Conservation (phyloP, 1,284 basidiomycete species). For the Neotropicomus parvogracilis region DNA sequence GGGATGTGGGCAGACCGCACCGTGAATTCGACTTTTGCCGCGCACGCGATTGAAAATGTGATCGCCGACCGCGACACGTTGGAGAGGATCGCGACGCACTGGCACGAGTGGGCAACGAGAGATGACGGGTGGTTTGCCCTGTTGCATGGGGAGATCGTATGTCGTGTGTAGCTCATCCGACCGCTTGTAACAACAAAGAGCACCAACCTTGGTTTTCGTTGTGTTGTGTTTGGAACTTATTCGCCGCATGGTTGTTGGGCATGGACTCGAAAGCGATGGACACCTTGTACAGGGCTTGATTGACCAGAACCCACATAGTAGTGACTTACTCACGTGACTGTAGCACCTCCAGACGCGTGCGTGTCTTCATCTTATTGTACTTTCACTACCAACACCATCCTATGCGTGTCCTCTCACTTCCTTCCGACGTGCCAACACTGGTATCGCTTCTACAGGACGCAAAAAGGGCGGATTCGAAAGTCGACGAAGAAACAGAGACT, state of each 20-base stretch:
- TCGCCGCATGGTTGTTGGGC: no score
- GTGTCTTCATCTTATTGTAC: background rate
- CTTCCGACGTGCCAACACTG: background rate
- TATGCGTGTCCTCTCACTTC: conserved; percentile 23
- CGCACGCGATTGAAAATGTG: conserved; percentile 28
- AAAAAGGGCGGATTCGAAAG: background rate
- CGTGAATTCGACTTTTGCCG: conserved; percentile 23
- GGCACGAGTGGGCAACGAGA: conserved; percentile 27
- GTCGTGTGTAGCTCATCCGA: conserved; percentile 6
- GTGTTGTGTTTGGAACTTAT: no score
- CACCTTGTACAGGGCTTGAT: no score
- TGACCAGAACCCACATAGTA: no score
- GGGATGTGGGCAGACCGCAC: conserved; percentile 36
- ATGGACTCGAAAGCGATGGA: no score
- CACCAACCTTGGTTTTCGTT: no score
- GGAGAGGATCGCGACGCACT: conserved; percentile 12
- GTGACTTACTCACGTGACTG: conserved; percentile 15
- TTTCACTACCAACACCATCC: background rate
- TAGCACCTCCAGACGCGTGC: conserved; percentile 1
- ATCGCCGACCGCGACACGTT: conserved; percentile 11
- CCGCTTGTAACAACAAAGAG: no score
- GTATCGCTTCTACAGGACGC: background rate
- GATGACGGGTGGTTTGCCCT: conserved; percentile 37
- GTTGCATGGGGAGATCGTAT: conserved; percentile 36
- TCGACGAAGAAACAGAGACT: background rate